Conservation (phyloP, 176 grass and related monocot species). For the Lolium perenne region DNA sequence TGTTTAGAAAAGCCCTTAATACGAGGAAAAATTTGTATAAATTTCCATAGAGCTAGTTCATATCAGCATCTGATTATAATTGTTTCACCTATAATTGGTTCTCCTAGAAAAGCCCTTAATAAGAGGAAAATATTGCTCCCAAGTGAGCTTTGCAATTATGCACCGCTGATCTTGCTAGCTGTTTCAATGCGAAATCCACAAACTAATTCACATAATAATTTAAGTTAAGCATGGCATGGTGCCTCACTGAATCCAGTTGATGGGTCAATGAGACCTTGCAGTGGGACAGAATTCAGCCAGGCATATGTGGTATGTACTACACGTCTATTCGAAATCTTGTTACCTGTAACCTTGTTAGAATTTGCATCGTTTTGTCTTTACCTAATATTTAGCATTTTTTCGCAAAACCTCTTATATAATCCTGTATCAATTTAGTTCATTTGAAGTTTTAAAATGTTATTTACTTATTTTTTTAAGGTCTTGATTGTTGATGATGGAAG, state of each 20-base stretch:
- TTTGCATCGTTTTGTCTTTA: not conserved
- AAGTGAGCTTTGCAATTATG: not conserved
- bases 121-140: not conserved
- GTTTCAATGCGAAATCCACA: not conserved
- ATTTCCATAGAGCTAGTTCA: not conserved
- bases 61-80: not conserved
- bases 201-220: not conserved
- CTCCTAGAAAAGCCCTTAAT: not conserved
- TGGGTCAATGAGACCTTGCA: not conserved
- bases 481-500: slow-evolving; percentile 98
- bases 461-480: slow-evolving; percentile 51
- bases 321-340: not conserved
- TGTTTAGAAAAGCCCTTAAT: not conserved
- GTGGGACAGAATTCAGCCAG: not conserved
- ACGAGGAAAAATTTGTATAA: not conserved
- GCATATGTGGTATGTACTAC: not conserved
- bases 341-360: not conserved
- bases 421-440: not conserved
- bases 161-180: slow-evolving; percentile 1
- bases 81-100: not conserved
- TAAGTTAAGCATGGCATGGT: not conserved
- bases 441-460: not conserved
- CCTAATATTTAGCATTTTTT: not conserved
- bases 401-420: not conserved
- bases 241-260: not conserved